Conservation (phyloP, 2,329 filamentous ascomycete genomes). For the Aspergillus caelatus region DNA sequence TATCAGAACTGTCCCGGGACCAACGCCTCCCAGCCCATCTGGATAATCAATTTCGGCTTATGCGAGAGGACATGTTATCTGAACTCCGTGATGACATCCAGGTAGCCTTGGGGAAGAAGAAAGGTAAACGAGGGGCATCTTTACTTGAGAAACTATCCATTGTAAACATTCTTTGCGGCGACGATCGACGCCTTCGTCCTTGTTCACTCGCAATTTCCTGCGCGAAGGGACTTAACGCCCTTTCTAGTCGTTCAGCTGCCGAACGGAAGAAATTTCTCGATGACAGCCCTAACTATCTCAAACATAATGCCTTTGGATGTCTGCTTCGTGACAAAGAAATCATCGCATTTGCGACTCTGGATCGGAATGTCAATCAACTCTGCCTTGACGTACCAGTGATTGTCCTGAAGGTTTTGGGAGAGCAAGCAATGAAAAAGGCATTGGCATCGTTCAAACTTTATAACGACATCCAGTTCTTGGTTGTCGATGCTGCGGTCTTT, state of each 20-base stretch:
- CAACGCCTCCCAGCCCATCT: constrained; percentile 56
- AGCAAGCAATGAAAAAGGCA: constrained; percentile 49
- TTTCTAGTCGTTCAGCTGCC: constrained; percentile 33
- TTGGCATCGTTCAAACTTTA: constrained; percentile 48
- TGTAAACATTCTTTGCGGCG: constrained; percentile 40
- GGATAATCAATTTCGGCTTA: constrained; percentile 72
- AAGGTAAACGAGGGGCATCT: constrained; percentile 37
- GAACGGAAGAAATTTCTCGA: constrained; percentile 51
- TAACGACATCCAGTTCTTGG: constrained; percentile 51
- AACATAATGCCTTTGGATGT: constrained; percentile 64
- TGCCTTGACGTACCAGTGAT: constrained; percentile 46
- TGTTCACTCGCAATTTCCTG: constrained; percentile 48
- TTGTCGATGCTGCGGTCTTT: constrained; percentile 68
- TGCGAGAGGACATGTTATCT: constrained; percentile 71
- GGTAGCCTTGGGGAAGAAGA: constrained; percentile 51
- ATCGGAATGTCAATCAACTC: constrained; percentile 53
- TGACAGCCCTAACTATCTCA: constrained; percentile 55
- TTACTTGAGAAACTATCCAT: constrained; percentile 47
- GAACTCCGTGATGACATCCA: constrained; percentile 67
- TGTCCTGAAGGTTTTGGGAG: constrained; percentile 55
- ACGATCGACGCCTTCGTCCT: constrained; percentile 28
- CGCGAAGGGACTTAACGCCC: constrained; percentile 45
- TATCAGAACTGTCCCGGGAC: constrained; percentile 44
- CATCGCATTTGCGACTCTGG: constrained; percentile 62
- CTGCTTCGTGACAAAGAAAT: constrained; percentile 56